These are phyloP conservation scores for Eimeria sp. DNA, from an alignment of 169 alveolate genomes.

Conservation along the genomic window DNA sequence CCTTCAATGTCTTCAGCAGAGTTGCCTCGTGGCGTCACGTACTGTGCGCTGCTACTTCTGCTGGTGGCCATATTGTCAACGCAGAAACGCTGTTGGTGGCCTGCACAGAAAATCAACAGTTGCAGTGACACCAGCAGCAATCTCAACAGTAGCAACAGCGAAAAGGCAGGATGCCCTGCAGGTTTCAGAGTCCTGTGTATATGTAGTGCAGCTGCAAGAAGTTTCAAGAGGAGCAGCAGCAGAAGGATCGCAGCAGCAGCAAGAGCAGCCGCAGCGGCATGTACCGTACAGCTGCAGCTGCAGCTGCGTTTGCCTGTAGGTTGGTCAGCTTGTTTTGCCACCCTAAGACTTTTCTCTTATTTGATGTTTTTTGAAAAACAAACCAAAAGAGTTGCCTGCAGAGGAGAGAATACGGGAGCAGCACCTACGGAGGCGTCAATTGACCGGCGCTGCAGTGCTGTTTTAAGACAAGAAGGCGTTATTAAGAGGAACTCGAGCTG, in stretches of 20 bases:
- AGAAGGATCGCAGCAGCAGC: background rate
- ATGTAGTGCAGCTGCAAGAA: too few relatives aligned
- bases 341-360: background rate
- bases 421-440: background rate
- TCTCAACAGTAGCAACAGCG: background rate
- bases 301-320: background rate
- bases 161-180: too few relatives aligned
- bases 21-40: conserved; percentile 18
- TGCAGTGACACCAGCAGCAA: background rate
- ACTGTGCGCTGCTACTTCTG: conserved; percentile 66
- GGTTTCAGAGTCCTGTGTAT: too few relatives aligned
- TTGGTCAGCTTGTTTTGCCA: background rate
- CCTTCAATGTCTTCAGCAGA: background rate
- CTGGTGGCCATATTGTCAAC: background rate
- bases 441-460: background rate
- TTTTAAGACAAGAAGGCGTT: too few relatives aligned
- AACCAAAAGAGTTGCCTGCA: background rate
- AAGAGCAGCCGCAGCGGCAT: background rate
- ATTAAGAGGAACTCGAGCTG: too few relatives aligned
- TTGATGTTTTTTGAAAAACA: too few relatives aligned
- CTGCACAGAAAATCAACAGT: background rate
- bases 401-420: background rate
- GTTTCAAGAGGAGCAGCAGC: background rate
- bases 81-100: background rate
- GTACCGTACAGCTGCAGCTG: conserved; percentile 10